phyloP scores from a whole-genome alignment of 768 basidiomycete species.

The Lentinula raphanica region DNA sequence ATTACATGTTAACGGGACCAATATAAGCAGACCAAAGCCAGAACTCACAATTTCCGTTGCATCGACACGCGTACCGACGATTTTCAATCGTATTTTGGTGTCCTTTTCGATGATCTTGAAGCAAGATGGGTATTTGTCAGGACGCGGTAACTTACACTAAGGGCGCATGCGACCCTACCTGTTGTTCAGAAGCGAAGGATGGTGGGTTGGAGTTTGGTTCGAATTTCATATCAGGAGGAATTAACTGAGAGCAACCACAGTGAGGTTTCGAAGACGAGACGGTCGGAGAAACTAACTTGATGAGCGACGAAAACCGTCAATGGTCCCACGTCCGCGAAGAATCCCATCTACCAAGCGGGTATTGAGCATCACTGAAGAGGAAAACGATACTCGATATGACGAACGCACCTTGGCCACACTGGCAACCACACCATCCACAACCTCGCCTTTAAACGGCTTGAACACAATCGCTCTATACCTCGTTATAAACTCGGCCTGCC shows the following conservation, averaged over 20 bases:
- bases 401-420: constrained; percentile 86
- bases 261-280: constrained; percentile 4
- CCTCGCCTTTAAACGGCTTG: constrained; percentile 99
- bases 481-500: constrained; percentile 94
- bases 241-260: constrained; percentile 50
- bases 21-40: constrained; percentile 1
- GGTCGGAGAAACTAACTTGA: constrained; percentile 53
- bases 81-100: constrained; percentile 87
- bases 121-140: background rate
- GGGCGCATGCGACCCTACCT: constrained; percentile 38
- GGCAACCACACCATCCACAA: constrained; percentile 92
- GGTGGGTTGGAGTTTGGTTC: constrained; percentile 98
- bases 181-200: constrained; percentile 87
- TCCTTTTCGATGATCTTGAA: constrained; percentile 87
- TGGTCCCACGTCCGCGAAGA: constrained; percentile 96
- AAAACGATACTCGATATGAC: background rate
- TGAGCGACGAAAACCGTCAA: constrained; percentile 92
- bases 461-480: constrained; percentile 96
- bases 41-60: constrained; percentile 90
- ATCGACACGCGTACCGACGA: constrained; percentile 97
- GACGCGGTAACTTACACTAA: background rate
- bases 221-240: constrained; percentile 90
- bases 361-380: background rate
- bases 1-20: background rate
- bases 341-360: constrained; percentile 76